Evolutionary conservation across 1,139 yeast genomes (phyloP), one percentile per base, ranked within the genome.

Genomic region (Blastobotrys petasosporus): DNA sequence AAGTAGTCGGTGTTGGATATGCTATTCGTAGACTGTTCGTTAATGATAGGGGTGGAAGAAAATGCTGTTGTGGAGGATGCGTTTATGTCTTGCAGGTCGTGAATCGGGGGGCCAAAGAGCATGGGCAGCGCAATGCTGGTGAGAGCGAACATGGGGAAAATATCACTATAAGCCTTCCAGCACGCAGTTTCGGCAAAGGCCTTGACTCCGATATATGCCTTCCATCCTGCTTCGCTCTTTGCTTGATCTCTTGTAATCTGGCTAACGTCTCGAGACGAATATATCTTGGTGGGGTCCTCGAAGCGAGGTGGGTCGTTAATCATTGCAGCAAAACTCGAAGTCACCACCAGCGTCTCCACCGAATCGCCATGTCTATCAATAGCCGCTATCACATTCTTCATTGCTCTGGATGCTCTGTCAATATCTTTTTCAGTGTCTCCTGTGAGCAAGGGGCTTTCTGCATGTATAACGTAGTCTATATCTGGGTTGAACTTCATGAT

Each of bases 381-480:
- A 2, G 60, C 55, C 12, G 44, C 42, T 34, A 58, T 50, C 20
- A 58, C 45, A 42, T 55, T 54, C 32, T 45, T 48, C 35, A 56
- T 53, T 15, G 51, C 56, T 16, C 47, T 48, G 35, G 50, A 44
- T 23, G 55, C 53, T 5, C 60, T 57, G 32, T 54, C 57, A 16
- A 57, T 43, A 35, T 50, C 52, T 44, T 54, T 53, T 13, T 44
- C 44, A 17, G 70, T 73, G 28, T 73, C 73, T 25, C 66, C 49
- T 6, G 39, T 40, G 2, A 20, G 8, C 11, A 38, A 79, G 6
- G 81, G 80, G 28, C 79, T 72, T 17, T 82, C 82, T 2, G 78
- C 75, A 61, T 80, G 86, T 33, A 79, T 58, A 45, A 80, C 78
- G 41, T 69, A 71, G 11, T 72, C 70, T 46, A 78, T 69, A 53